Evolutionary conservation across 306 rosid genomes (phyloP).

Genomic region (Trifolium repens): DNA sequence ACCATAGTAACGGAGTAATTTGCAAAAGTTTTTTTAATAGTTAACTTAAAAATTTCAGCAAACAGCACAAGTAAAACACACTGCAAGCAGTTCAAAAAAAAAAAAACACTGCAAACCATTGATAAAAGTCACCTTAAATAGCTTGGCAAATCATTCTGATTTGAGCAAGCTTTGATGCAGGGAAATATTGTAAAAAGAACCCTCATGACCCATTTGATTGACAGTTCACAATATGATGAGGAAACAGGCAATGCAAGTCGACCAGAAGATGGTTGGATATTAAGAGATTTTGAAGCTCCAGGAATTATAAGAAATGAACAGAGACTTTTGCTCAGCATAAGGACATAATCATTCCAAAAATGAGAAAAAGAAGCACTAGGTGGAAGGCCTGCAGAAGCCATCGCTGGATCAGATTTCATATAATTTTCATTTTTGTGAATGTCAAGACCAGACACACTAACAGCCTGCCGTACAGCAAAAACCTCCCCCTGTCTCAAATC

Average conservation of each 20-base stretch:
- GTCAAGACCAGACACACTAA: constrained; percentile 49
- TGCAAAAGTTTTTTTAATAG: background rate
- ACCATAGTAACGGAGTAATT: constrained; percentile 16
- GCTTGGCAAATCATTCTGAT: constrained; percentile 69
- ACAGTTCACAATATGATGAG: constrained; percentile 68
- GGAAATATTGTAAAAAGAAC: constrained; percentile 80
- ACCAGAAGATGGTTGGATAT: constrained; percentile 61
- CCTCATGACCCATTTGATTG: constrained; percentile 85
- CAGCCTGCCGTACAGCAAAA: constrained; percentile 48
- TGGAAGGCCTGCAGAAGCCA: constrained; percentile 52
- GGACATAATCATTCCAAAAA: constrained; percentile 76
- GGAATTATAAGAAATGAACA: constrained; percentile 86
- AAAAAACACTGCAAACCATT: constrained; percentile 16
- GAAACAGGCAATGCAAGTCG: constrained; percentile 64
- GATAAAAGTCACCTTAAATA: constrained; percentile 70
- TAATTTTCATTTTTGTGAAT: constrained; percentile 48
- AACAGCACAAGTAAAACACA: constrained; percentile 23
- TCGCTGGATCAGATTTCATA: constrained; percentile 42
- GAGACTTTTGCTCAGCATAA: constrained; percentile 70
- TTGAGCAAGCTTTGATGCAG: constrained; percentile 87
- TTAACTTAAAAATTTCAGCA: constrained; percentile 22
- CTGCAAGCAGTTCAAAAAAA: constrained; percentile 23
- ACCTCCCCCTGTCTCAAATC: constrained; percentile 65
- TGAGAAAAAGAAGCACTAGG: constrained; percentile 54
- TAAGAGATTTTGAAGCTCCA: constrained; percentile 61